Conservation (phyloP, 1,284 basidiomycete species). For the Leccinum subrobustum region DNA sequence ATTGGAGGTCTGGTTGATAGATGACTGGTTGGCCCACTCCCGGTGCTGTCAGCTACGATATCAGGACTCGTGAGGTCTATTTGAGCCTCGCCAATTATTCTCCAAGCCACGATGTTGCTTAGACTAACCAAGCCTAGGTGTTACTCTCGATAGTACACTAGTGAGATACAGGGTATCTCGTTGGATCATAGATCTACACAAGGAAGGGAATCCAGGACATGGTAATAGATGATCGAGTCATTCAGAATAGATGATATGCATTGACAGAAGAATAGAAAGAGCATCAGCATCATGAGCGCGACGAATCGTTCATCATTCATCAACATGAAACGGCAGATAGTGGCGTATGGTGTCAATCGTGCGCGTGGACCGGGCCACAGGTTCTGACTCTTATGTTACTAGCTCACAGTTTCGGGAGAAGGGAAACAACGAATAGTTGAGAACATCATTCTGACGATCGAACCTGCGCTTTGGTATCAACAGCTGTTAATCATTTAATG, state of each 20-base stretch:
- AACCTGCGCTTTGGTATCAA: too few species aligned
- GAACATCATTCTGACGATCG: too few species aligned
- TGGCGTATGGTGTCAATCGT: not conserved
- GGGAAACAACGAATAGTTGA: too few species aligned
- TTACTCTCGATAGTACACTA: not conserved
- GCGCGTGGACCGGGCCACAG: too few species aligned
- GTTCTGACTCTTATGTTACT: too few species aligned
- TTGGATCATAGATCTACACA: not conserved
- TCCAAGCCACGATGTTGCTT: not conserved
- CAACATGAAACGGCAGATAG: not conserved
- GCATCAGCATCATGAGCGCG: not conserved
- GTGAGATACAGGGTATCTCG: not conserved
- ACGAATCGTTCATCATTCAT: not conserved
- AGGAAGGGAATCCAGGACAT: not conserved
- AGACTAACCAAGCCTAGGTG: not conserved
- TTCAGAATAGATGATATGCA: not conserved
- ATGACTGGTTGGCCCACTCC: constrained; percentile 8
- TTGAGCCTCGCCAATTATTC: not conserved
- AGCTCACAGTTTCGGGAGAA: too few species aligned
- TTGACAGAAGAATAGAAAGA: not conserved
- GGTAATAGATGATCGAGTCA: not conserved
- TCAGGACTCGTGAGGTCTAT: not conserved
- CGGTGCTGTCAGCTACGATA: not conserved
- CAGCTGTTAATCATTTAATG: too few species aligned
- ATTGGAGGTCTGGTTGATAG: constrained; percentile 23